A percentile compares a stretch with the other conserved stretches of the same genome.
These are phyloP conservation scores for Lizonia empirigonia DNA, from an alignment of 2,329 filamentous ascomycete species.

Conservation along the genomic window DNA sequence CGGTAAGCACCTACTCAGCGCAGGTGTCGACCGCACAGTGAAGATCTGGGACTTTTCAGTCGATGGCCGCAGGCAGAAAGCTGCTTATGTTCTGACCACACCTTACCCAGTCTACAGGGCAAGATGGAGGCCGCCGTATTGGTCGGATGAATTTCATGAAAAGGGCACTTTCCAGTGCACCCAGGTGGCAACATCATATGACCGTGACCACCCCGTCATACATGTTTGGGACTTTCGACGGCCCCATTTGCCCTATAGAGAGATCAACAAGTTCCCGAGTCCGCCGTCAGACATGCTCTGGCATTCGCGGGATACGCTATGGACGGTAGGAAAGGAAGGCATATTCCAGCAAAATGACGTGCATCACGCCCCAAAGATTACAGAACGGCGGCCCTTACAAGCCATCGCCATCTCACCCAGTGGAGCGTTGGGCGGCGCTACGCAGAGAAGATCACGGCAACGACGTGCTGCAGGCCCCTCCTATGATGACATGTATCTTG, in stretches of 20 bases:
- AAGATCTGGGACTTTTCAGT: constrained; percentile 68
- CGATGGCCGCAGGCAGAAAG: constrained; percentile 63
- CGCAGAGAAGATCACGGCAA: constrained; percentile 57
- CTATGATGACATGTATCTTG: constrained; percentile 47
- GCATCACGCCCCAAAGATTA: constrained; percentile 63
- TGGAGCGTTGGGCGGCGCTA: constrained; percentile 62
- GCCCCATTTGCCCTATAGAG: constrained; percentile 65
- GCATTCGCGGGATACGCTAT: constrained; percentile 67
- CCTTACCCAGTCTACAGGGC: constrained; percentile 67
- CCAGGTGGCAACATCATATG: constrained; percentile 67
- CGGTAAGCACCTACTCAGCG: constrained; percentile 67
- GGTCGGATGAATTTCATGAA: constrained; percentile 58
- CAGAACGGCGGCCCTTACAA: constrained; percentile 62
- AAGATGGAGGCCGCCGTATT: constrained; percentile 66
- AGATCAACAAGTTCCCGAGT: constrained; percentile 61
- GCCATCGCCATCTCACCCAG: constrained; percentile 63
- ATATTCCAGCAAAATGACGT: constrained; percentile 68
- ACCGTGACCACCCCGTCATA: constrained; percentile 64
- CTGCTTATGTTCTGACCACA: constrained; percentile 62
- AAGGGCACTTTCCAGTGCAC: constrained; percentile 64
- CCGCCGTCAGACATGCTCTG: constrained; percentile 66
- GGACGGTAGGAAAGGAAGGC: constrained; percentile 67
- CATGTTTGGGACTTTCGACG: constrained; percentile 70
- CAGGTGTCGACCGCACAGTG: constrained; percentile 66
- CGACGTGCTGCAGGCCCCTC: constrained; percentile 50